Percentiles rank a stretch among this genome's conserved stretches.
phyloP scores from a whole-genome alignment of 257 asterid genomes.

The Primulina tabacum region DNA sequence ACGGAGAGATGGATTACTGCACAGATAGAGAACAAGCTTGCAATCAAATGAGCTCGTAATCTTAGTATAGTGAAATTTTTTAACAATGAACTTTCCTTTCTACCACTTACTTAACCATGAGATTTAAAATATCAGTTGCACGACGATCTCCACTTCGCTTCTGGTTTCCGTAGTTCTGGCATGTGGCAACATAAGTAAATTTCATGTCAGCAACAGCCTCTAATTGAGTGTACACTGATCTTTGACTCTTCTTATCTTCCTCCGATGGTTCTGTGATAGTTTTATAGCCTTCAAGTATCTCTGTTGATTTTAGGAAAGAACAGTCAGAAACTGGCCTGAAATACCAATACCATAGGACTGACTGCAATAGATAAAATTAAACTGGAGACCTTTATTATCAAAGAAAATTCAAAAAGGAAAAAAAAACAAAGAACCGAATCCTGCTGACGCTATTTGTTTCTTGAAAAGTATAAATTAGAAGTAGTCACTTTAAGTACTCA shows the following conservation, averaged over 20 bases:
- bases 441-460: not conserved
- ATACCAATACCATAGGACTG: not conserved
- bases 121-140: conserved; percentile 92
- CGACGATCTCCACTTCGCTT: conserved; percentile 95
- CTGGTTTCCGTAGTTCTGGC: conserved; percentile 97
- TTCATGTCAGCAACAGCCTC: conserved; percentile 99
- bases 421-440: too few relatives aligned
- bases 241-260: conserved; percentile 86
- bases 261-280: conserved; percentile 62
- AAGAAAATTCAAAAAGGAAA: not conserved
- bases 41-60: conserved; percentile 17
- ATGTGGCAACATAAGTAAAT: conserved; percentile 94
- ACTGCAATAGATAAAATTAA: not conserved
- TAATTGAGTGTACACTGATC: conserved; percentile 80
- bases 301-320: conserved; percentile 42
- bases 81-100: conserved; percentile 9
- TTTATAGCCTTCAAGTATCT: conserved; percentile 82
- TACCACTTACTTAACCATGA: conserved; percentile 92
- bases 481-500: not conserved
- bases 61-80: conserved; percentile 1
- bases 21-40: conserved; percentile 22
- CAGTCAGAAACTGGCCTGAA: conserved; percentile 21
- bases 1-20: conserved; percentile 95
- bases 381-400: not conserved
- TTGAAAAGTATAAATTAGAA: not conserved